Conservation (phyloP, 2,329 filamentous ascomycete species). For the Boeremia exigua region DNA sequence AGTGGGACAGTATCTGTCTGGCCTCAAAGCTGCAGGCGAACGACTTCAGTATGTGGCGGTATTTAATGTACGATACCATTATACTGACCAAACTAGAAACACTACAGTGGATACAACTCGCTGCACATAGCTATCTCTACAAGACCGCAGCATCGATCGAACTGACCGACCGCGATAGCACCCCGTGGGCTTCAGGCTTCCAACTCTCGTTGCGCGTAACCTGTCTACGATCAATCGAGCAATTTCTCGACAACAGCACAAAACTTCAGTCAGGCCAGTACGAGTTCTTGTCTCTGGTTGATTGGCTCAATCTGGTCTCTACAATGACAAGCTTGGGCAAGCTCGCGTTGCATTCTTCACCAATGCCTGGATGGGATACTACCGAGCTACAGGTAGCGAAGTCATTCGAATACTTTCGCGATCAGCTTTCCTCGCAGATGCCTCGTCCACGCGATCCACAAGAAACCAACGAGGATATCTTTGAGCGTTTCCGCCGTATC, state of each 20-base stretch:
- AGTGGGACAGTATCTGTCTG: constrained; percentile 41
- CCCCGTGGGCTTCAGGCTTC: constrained; percentile 42
- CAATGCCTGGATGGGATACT: constrained; percentile 44
- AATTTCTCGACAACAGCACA: constrained; percentile 42
- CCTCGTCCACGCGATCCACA: constrained; percentile 34
- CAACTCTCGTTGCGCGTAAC: constrained; percentile 44
- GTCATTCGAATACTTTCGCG: constrained; percentile 43
- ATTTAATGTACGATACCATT: neutral
- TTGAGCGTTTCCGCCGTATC: constrained; percentile 44
- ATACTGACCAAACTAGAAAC: constrained; percentile 35
- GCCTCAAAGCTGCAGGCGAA: constrained; percentile 37
- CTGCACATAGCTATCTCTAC: constrained; percentile 38
- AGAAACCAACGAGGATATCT: constrained; percentile 37
- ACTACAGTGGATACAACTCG: constrained; percentile 41
- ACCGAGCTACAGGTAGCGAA: constrained; percentile 39
- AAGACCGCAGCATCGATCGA: constrained; percentile 36
- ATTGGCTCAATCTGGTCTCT: constrained; percentile 43
- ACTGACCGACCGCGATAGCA: constrained; percentile 36
- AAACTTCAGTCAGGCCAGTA: constrained; percentile 37
- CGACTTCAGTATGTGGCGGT: constrained; percentile 37
- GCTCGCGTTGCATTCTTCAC: constrained; percentile 35
- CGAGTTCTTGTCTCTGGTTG: constrained; percentile 38
- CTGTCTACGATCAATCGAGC: constrained; percentile 40
- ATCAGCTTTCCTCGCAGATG: constrained; percentile 41
- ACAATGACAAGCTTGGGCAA: constrained; percentile 39